A percentile compares a stretch with the other conserved stretches of the same genome.
Conservation (phyloP, 331 rosid genomes). For the Pyrus hybrid region DNA sequence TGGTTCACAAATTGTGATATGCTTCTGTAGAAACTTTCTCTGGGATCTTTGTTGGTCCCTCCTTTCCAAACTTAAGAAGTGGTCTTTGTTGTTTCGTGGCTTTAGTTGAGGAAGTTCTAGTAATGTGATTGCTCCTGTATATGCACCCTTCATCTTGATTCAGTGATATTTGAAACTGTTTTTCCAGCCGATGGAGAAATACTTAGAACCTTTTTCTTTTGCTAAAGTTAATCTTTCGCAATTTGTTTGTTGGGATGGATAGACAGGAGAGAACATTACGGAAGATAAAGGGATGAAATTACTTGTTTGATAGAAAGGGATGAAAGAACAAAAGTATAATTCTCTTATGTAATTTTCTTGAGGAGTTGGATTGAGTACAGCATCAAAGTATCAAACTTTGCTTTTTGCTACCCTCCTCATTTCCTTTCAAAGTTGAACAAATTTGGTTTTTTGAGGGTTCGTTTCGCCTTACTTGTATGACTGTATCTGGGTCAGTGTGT, state of each 20-base stretch:
- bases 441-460: not conserved
- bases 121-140: not conserved
- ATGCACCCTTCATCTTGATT: not conserved
- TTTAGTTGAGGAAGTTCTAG: not conserved
- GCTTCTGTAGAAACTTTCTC: not conserved
- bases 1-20: not conserved
- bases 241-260: not conserved
- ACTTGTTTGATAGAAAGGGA: not conserved
- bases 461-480: not conserved
- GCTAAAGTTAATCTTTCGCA: not conserved
- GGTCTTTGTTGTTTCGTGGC: not conserved
- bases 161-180: not conserved
- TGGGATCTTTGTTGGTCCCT: not conserved
- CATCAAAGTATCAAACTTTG: not conserved
- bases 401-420: not conserved
- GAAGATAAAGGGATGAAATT: not conserved
- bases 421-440: not conserved
- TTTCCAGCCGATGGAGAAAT: not conserved
- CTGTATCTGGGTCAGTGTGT: not conserved
- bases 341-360: not conserved
- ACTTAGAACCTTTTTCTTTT: not conserved
- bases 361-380: not conserved
- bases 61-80: not conserved
- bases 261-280: not conserved
- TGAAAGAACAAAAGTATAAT: not conserved